Percentiles rank a stretch among this genome's conserved stretches.
Conservation (phyloP, 2,329 filamentous ascomycete species). For the Pyricularia sp. region DNA sequence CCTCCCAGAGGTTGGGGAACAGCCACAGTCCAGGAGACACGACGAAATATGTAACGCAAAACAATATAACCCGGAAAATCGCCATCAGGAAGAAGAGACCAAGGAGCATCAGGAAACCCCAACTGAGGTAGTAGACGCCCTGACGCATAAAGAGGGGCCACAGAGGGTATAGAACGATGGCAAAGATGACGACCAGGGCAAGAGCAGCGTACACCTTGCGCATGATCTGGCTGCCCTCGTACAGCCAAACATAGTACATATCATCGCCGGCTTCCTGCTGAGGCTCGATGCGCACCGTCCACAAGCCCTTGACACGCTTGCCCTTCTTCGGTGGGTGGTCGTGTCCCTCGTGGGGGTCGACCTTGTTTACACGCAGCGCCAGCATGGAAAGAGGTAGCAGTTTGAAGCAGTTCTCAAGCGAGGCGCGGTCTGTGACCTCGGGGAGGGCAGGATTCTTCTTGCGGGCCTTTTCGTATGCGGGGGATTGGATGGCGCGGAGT, state of each 20-base stretch:
- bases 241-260: constrained; percentile 95
- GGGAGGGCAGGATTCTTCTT: constrained; percentile 86
- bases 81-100: constrained; percentile 96
- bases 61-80: constrained; percentile 91
- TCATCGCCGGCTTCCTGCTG: constrained; percentile 85
- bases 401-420: constrained; percentile 91
- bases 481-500: constrained; percentile 79
- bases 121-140: constrained; percentile 95
- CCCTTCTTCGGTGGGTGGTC: constrained; percentile 60
- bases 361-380: constrained; percentile 79
- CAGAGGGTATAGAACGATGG: constrained; percentile 87
- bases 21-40: constrained; percentile 89
- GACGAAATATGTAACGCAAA: constrained; percentile 83
- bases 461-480: constrained; percentile 80
- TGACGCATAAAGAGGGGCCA: constrained; percentile 89
- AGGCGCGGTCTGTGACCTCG: constrained; percentile 76
- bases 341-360: constrained; percentile 69
- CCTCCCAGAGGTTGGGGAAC: constrained; percentile 95
- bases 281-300: constrained; percentile 92
- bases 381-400: constrained; percentile 90
- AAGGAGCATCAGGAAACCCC: constrained; percentile 82
- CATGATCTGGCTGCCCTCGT: constrained; percentile 89
- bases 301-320: constrained; percentile 90
- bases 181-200: constrained; percentile 75
- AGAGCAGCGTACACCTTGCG: constrained; percentile 84